phyloP scores from a whole-genome alignment of 441 rosid genomes.

The Populus hybrid region DNA sequence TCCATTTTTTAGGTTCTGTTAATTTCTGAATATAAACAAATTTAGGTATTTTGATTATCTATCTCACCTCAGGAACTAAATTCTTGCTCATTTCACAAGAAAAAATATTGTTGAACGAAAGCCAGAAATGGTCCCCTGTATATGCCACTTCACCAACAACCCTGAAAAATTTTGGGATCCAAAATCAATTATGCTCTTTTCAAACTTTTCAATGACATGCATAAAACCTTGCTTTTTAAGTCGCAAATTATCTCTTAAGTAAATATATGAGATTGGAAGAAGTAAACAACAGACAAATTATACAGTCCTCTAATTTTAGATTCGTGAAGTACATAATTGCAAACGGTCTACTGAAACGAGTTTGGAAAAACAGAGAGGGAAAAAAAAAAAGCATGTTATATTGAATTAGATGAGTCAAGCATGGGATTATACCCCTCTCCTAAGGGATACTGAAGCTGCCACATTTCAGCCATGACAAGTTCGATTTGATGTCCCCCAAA shows the following conservation, averaged over 20 bases:
- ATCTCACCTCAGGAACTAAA: constrained; percentile 36
- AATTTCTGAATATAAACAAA: background rate
- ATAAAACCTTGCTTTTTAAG: background rate
- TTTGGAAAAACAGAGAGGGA: too few relatives aligned
- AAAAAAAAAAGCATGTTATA: background rate
- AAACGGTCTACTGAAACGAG: background rate
- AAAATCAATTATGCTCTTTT: background rate
- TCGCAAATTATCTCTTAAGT: background rate
- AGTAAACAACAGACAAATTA: background rate
- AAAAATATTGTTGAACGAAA: constrained; percentile 31
- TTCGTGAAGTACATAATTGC: background rate
- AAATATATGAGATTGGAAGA: background rate
- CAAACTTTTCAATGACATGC: background rate
- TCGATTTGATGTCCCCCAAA: constrained; percentile 29
- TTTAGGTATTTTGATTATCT: background rate
- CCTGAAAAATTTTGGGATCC: constrained; percentile 29
- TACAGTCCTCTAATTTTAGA: background rate
- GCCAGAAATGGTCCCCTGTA: constrained; percentile 42
- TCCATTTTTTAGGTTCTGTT: constrained; percentile 10
- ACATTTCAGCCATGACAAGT: constrained; percentile 33
- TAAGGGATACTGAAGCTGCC: constrained; percentile 33
- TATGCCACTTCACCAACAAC: constrained; percentile 47
- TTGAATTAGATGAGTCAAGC: constrained; percentile 11
- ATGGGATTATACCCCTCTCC: constrained; percentile 49
- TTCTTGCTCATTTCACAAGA: constrained; percentile 20